phyloP scores from a whole-genome alignment of 2,329 filamentous ascomycete species.

The Xylariaceae sp. region DNA sequence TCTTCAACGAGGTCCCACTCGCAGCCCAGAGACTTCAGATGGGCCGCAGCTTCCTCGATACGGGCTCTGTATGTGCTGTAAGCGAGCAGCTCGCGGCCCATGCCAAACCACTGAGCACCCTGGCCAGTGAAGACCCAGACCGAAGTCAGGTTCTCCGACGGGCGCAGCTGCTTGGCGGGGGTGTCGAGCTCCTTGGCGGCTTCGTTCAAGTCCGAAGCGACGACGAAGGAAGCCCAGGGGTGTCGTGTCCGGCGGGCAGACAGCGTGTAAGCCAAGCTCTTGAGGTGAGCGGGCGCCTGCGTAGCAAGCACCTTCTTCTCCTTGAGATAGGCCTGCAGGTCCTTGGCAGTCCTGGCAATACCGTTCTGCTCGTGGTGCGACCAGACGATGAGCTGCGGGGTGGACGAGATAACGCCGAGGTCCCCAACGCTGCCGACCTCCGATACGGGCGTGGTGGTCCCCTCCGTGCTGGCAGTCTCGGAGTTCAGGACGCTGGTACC shows the following conservation, averaged over 20 bases:
- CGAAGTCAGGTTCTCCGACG: constrained; percentile 18
- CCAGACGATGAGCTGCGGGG: constrained; percentile 25
- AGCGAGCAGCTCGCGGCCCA: constrained; percentile 29
- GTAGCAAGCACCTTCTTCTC: constrained; percentile 17
- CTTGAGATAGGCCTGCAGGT: constrained; percentile 21
- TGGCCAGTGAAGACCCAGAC: constrained; percentile 29
- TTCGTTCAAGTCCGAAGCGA: constrained; percentile 21
- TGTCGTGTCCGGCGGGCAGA: constrained; percentile 23
- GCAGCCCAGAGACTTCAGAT: constrained; percentile 23
- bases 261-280: constrained; percentile 23
- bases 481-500: constrained; percentile 20
- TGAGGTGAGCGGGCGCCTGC: constrained; percentile 19
- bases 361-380: constrained; percentile 27
- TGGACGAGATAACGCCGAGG: constrained; percentile 18
- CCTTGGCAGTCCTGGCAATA: constrained; percentile 21
- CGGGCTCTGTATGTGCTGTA: constrained; percentile 24
- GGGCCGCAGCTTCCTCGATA: constrained; percentile 24
- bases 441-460: constrained; percentile 21
- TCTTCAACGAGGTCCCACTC: constrained; percentile 27
- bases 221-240: constrained; percentile 24
- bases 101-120: constrained; percentile 29
- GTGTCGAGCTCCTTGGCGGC: constrained; percentile 19
- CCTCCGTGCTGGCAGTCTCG: constrained; percentile 16
- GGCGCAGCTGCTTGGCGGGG: constrained; percentile 22
- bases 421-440: constrained; percentile 21